phyloP scores from a whole-genome alignment of 257 asterid species.

The Salvia rosmarinus region DNA sequence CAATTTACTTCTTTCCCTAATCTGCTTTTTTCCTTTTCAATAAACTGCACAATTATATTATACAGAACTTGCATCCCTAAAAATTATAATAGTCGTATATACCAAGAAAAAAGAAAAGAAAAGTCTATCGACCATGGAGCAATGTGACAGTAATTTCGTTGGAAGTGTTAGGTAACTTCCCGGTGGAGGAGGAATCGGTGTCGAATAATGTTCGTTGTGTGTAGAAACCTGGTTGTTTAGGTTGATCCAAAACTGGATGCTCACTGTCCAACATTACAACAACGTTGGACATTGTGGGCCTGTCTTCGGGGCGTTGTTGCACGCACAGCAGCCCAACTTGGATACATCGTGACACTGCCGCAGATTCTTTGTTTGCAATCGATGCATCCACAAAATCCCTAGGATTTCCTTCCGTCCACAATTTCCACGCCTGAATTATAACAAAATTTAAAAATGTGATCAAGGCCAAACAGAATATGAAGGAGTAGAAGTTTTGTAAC shows the following conservation, averaged over 20 bases:
- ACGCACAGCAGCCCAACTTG: slow-evolving; percentile 52
- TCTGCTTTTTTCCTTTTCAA: background rate
- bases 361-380: slow-evolving; percentile 11
- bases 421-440: slow-evolving; percentile 45
- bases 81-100: background rate
- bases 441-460: background rate
- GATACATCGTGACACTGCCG: slow-evolving; percentile 33
- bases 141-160: slow-evolving; percentile 50
- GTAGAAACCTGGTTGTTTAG: slow-evolving; percentile 49
- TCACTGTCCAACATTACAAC: slow-evolving; percentile 47
- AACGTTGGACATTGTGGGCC: slow-evolving; percentile 47
- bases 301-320: slow-evolving; percentile 36
- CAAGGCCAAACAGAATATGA: background rate
- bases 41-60: background rate
- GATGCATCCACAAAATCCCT: slow-evolving; percentile 38
- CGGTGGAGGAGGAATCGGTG: slow-evolving; percentile 42
- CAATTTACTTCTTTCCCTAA: background rate
- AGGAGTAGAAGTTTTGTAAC: slow-evolving; percentile 15
- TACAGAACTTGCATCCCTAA: background rate
- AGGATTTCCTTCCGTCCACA: slow-evolving; percentile 43
- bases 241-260: slow-evolving; percentile 29
- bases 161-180: slow-evolving; percentile 43
- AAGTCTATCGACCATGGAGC: slow-evolving; percentile 46
- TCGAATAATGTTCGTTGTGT: slow-evolving; percentile 27
- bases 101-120: background rate